A percentile compares a stretch with the other conserved stretches of the same genome.
These are phyloP conservation scores for Castanea crenata DNA, from an alignment of 306 rosid genomes.

Conservation along the genomic window DNA sequence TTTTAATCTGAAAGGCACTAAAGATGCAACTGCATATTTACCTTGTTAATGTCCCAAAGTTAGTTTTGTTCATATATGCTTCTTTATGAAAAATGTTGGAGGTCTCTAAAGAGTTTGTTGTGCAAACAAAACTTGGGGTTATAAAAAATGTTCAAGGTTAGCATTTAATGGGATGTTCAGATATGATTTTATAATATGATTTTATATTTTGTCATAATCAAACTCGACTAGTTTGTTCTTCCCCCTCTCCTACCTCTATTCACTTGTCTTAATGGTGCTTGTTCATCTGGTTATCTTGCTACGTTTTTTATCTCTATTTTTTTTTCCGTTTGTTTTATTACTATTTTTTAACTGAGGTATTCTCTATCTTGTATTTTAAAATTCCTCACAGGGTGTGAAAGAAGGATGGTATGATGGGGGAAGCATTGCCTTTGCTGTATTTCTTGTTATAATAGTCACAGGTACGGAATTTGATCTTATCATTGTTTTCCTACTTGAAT, in stretches of 20 bases:
- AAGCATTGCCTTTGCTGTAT: slow-evolving; percentile 85
- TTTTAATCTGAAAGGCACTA: background rate
- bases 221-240: background rate
- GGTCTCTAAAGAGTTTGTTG: too few relatives aligned
- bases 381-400: slow-evolving; percentile 54
- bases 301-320: background rate
- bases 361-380: slow-evolving; percentile 16
- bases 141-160: background rate
- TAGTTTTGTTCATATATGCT: background rate
- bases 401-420: slow-evolving; percentile 99
- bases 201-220: background rate
- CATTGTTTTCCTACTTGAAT: slow-evolving; percentile 10
- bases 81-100: too few relatives aligned
- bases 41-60: background rate
- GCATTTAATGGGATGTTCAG: background rate
- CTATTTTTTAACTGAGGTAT: slow-evolving; percentile 9
- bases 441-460: slow-evolving; percentile 86
- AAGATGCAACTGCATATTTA: background rate
- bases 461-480: slow-evolving; percentile 45
- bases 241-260: slow-evolving; percentile 1
- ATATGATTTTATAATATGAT: background rate
- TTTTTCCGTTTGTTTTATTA: background rate
- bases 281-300: slow-evolving; percentile 11
- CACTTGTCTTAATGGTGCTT: slow-evolving; percentile 8
- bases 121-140: too few relatives aligned